Evolutionary conservation across 352 stramenopile genomes (phyloP).

Genomic region (Pythium monospermum): DNA sequence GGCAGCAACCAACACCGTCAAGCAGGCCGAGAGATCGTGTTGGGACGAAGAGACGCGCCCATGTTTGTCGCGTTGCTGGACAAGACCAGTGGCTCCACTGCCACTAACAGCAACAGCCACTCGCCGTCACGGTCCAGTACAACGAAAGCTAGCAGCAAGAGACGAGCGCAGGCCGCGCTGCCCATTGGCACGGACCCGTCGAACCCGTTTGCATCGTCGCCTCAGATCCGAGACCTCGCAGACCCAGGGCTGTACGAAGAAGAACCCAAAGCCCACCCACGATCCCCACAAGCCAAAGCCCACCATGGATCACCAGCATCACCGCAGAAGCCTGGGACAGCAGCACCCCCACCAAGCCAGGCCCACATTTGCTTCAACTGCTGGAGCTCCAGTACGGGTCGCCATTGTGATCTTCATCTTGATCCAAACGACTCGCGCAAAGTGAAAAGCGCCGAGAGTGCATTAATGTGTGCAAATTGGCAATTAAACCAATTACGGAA

Average conservation of each 20-base stretch:
- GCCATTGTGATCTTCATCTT: slow-evolving; percentile 63
- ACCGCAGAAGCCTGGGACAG: not conserved
- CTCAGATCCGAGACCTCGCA: slow-evolving; percentile 69
- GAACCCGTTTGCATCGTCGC: slow-evolving; percentile 24
- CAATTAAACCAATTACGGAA: slow-evolving; percentile 82
- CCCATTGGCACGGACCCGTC: slow-evolving; percentile 11
- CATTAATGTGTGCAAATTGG: slow-evolving; percentile 91
- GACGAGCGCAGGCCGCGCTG: slow-evolving; percentile 5
- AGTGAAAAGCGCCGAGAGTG: slow-evolving; percentile 55
- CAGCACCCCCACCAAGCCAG: not conserved
- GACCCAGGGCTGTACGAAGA: slow-evolving; percentile 69
- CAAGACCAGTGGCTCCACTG: slow-evolving; percentile 24
- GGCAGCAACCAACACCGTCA: slow-evolving; percentile 15
- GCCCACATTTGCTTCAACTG: slow-evolving; percentile 94
- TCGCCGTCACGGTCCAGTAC: not conserved
- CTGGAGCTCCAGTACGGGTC: slow-evolving; percentile 88
- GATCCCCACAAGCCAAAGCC: not conserved
- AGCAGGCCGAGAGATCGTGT: slow-evolving; percentile 45
- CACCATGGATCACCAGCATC: not conserved
- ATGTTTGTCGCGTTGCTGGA: slow-evolving; percentile 58
- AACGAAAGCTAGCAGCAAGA: slow-evolving; percentile 1
- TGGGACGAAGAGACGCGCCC: slow-evolving; percentile 51
- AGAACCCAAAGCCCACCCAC: not conserved
- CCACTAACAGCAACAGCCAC: too few relatives aligned
- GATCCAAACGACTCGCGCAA: slow-evolving; percentile 47